These are phyloP conservation scores for Sphagnum tenellum DNA, from an alignment of 225 moss, liverwort and hornwort genomes.

Conservation along the genomic window DNA sequence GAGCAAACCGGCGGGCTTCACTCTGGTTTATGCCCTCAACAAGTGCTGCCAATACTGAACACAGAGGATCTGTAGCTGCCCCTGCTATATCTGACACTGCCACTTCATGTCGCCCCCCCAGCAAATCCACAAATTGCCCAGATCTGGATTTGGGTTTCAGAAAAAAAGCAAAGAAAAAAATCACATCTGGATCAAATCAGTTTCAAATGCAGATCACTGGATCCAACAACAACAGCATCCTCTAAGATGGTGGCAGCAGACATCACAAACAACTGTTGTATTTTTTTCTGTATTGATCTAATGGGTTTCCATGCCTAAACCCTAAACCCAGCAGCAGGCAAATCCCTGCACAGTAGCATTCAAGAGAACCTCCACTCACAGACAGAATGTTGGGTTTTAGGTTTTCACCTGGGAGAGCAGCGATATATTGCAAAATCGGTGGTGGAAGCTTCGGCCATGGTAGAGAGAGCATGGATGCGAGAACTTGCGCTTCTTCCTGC, in stretches of 20 bases:
- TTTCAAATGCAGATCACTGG: background rate
- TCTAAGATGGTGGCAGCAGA: no score
- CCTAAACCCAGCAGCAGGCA: background rate
- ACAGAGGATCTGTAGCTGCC: constrained; percentile 67
- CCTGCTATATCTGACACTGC: constrained; percentile 59
- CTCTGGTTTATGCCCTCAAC: constrained; percentile 85
- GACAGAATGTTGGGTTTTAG: no score
- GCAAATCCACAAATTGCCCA: constrained; percentile 77
- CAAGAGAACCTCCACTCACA: no score
- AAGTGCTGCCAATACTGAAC: constrained; percentile 55
- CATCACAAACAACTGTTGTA: no score
- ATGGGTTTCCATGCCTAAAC: constrained; percentile 1
- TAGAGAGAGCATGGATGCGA: constrained; percentile 41
- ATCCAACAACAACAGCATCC: background rate
- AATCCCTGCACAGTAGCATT: no score
- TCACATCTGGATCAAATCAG: background rate
- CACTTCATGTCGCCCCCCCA: constrained; percentile 61
- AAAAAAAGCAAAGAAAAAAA: background rate
- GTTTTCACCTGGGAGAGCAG: constrained; percentile 47
- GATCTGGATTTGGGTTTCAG: constrained; percentile 27
- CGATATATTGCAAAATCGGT: constrained; percentile 41
- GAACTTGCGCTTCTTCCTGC: constrained; percentile 42
- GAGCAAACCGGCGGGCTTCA: constrained; percentile 65
- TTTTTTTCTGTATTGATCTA: background rate
- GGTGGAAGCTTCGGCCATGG: constrained; percentile 35